phyloP scores from a whole-genome alignment of 179 eudicot species.

The Gypsophila paniculata region DNA sequence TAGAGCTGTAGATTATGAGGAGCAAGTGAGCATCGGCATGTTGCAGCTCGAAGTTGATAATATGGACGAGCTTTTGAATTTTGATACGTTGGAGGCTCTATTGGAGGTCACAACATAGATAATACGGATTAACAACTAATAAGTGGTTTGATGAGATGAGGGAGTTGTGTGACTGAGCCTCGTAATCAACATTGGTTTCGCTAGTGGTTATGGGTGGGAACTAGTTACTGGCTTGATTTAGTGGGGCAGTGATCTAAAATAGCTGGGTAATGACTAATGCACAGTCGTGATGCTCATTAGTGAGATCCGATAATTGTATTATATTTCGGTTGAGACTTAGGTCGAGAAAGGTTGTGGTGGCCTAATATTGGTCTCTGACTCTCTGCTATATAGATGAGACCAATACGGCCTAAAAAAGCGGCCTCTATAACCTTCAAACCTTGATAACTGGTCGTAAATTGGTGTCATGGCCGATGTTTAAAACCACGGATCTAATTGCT shows the following conservation, averaged over 20 bases:
- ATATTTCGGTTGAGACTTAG: too few relatives aligned
- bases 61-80: too few relatives aligned
- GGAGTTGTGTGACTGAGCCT: background rate
- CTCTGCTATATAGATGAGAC: background rate
- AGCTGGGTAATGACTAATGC: background rate
- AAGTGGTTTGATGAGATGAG: background rate
- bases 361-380: too few relatives aligned
- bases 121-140: background rate
- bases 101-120: background rate
- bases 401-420: background rate
- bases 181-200: background rate
- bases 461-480: background rate
- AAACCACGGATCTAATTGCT: background rate
- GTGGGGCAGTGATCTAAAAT: background rate
- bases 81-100: background rate
- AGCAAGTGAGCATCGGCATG: background rate
- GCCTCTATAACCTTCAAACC: background rate
- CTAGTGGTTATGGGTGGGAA: conserved; percentile 5
- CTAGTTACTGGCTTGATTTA: background rate
- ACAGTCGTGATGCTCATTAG: background rate
- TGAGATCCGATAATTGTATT: background rate
- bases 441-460: background rate
- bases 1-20: background rate
- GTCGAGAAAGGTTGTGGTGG: too few relatives aligned
- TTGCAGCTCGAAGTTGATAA: background rate